Percentiles rank a stretch among this genome's conserved stretches.
Evolutionary conservation across 805 yeast genomes (phyloP).

Genomic region (Lachancea sp.): DNA sequence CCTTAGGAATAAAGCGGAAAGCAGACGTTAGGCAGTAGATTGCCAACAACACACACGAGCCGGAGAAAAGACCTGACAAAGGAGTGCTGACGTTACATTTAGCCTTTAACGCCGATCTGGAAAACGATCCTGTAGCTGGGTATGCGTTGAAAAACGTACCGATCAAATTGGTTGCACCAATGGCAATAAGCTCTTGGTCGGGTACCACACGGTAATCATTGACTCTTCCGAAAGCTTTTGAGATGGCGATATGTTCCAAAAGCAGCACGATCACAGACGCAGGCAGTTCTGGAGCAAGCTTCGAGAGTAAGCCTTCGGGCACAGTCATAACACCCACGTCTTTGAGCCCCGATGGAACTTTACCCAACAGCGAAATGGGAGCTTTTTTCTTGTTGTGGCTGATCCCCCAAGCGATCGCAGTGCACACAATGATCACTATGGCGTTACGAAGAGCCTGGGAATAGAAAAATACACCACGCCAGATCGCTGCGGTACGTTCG

Average conservation of each 20-base stretch:
- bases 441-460: slow-evolving; percentile 74
- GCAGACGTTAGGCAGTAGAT: slow-evolving; percentile 77
- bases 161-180: slow-evolving; percentile 82
- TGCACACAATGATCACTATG: slow-evolving; percentile 70
- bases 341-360: slow-evolving; percentile 75
- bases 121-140: slow-evolving; percentile 94
- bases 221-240: slow-evolving; percentile 88
- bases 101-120: slow-evolving; percentile 88
- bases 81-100: slow-evolving; percentile 96
- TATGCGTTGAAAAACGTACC: slow-evolving; percentile 92
- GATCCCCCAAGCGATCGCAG: slow-evolving; percentile 75
- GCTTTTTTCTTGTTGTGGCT: slow-evolving; percentile 44
- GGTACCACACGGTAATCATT: slow-evolving; percentile 88
- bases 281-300: slow-evolving; percentile 73
- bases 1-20: slow-evolving; percentile 86
- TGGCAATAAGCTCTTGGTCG: slow-evolving; percentile 89
- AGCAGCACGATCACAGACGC: slow-evolving; percentile 77
- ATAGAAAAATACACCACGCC: slow-evolving; percentile 54
- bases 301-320: slow-evolving; percentile 51
- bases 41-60: slow-evolving; percentile 81
- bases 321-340: slow-evolving; percentile 68
- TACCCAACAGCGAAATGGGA: slow-evolving; percentile 56
- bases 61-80: slow-evolving; percentile 84
- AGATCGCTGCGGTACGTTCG: slow-evolving; percentile 13
- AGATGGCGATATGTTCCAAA: slow-evolving; percentile 86